Evolutionary conservation across 495 filamentous ascomycete species (phyloP).

Genomic region (Lasiosphaeria miniovina): DNA sequence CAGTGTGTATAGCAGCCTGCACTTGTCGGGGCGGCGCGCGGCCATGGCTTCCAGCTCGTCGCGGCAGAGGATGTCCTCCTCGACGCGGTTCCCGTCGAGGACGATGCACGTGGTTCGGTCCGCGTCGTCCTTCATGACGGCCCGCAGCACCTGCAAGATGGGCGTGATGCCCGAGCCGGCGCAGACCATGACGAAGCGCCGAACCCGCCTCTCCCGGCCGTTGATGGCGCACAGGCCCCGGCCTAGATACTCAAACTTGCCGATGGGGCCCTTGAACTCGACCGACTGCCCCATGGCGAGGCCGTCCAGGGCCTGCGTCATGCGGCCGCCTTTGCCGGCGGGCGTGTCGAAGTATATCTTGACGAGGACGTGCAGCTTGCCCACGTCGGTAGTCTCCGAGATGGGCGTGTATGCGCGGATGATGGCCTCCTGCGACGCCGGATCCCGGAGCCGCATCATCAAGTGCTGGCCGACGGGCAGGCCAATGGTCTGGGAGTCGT

Average conservation of each 20-base stretch:
- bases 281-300: constrained; percentile 67
- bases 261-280: constrained; percentile 89
- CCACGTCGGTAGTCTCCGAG: constrained; percentile 58
- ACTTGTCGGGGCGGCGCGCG: constrained; percentile 39
- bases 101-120: constrained; percentile 59
- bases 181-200: constrained; percentile 83
- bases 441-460: constrained; percentile 77
- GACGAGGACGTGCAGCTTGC: constrained; percentile 70
- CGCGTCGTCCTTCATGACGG: constrained; percentile 53
- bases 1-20: constrained; percentile 69
- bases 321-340: constrained; percentile 63
- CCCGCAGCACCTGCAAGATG: constrained; percentile 82
- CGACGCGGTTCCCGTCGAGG: constrained; percentile 73
- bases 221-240: constrained; percentile 62
- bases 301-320: constrained; percentile 78
- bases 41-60: constrained; percentile 68
- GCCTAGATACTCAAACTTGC: constrained; percentile 80
- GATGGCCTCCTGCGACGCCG: constrained; percentile 63
- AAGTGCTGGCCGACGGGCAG: constrained; percentile 88
- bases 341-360: constrained; percentile 77
- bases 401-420: constrained; percentile 90
- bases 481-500: constrained; percentile 67
- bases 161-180: constrained; percentile 89
- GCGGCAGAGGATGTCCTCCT: constrained; percentile 81
- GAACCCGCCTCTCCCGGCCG: constrained; percentile 56